These are phyloP conservation scores for Paracamarosporium sp. DNA, from an alignment of 2,329 filamentous ascomycete species.

Conservation along the genomic window DNA sequence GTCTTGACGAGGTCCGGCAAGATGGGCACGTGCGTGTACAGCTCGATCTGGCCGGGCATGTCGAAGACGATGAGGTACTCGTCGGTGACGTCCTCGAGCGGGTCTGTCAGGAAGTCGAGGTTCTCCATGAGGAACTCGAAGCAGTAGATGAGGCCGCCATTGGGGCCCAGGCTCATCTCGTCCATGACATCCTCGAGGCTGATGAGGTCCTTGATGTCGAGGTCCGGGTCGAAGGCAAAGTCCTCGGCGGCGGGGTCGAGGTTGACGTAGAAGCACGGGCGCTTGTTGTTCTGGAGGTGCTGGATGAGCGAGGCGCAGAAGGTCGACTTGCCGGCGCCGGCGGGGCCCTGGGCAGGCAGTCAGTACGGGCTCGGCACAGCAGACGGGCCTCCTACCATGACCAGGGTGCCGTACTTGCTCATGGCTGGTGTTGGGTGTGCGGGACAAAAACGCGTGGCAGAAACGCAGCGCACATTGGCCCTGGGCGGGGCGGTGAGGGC, in stretches of 20 bases:
- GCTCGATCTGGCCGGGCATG: constrained; percentile 98
- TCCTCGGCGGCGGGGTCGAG: constrained; percentile 94
- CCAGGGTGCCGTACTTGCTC: constrained; percentile 93
- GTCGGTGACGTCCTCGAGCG: constrained; percentile 84
- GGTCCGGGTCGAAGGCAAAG: constrained; percentile 89
- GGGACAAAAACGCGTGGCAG: too few species aligned
- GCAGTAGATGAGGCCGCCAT: constrained; percentile 93
- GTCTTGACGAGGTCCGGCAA: constrained; percentile 84
- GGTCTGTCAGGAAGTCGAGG: constrained; percentile 86
- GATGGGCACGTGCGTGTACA: constrained; percentile 96
- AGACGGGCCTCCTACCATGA: constrained; percentile 67
- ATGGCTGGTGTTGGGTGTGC: constrained; percentile 57
- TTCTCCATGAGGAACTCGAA: constrained; percentile 97
- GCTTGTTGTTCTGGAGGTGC: constrained; percentile 85
- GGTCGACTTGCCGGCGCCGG: constrained; percentile 95
- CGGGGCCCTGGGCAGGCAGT: constrained; percentile 67
- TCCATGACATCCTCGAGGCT: constrained; percentile 96
- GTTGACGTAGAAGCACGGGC: constrained; percentile 98
- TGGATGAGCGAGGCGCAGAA: constrained; percentile 95
- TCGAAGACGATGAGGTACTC: constrained; percentile 98
- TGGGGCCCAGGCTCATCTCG: constrained; percentile 87
- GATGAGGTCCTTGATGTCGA: constrained; percentile 95
- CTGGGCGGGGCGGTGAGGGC: constrained; percentile 13
- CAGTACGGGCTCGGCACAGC: background rate
- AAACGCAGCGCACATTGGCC: background rate